Conservation (phyloP, 345 rosid species). For the Lagerstroemia speciosa region DNA sequence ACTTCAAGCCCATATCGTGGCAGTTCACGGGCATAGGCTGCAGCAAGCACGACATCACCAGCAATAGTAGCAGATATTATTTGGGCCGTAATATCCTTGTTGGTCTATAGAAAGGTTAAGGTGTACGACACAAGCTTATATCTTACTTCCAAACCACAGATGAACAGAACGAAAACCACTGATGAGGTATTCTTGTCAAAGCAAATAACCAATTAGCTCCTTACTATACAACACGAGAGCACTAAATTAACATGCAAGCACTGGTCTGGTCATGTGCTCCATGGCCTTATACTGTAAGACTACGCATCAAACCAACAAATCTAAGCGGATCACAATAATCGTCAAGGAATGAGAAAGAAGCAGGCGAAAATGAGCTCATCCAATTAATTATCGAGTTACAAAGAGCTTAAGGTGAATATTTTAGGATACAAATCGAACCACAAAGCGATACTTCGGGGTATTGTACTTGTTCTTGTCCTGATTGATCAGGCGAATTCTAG, state of each 20-base stretch:
- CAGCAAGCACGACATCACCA: constrained; percentile 50
- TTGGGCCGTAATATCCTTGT: constrained; percentile 58
- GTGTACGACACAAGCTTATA: background rate
- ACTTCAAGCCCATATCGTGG: constrained; percentile 57
- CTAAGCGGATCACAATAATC: background rate
- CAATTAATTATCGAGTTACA: background rate
- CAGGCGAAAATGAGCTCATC: background rate
- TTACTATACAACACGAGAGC: too few relatives aligned
- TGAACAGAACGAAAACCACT: background rate
- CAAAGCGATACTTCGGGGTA: constrained; percentile 69
- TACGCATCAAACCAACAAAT: background rate
- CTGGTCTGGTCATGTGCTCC: too few relatives aligned
- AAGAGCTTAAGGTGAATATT: background rate
- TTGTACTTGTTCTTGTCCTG: constrained; percentile 82
- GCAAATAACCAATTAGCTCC: too few relatives aligned
- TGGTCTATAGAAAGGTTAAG: constrained; percentile 35
- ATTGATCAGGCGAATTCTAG: constrained; percentile 67
- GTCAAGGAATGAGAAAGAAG: too few relatives aligned
- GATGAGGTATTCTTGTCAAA: too few relatives aligned
- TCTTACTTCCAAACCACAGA: background rate
- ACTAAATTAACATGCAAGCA: too few relatives aligned
- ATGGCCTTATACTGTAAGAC: too few relatives aligned
- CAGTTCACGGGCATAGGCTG: constrained; percentile 59
- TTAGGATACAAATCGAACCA: constrained; percentile 69
- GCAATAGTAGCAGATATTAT: constrained; percentile 42